Base-by-base conservation (phyloP, 495 filamentous ascomycete species). In the Talaromyces borbonicus region DNA sequence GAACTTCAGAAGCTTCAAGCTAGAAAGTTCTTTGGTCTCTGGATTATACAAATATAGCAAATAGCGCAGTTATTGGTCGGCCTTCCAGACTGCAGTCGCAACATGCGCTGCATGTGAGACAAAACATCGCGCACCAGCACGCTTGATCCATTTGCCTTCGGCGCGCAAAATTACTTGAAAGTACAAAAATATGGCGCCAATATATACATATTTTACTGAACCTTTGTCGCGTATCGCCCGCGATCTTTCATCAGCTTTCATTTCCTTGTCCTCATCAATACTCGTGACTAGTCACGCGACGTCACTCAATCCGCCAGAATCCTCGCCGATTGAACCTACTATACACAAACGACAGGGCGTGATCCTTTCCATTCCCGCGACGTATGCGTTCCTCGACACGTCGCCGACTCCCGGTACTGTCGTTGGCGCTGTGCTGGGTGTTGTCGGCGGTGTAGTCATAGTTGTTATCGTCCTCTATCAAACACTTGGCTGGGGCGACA, bases 341-440 rank as follows among this genome's bases (percentile, higher is more conserved):
- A 46, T 46, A 36, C 29, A 35, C 14, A 46, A 46, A 43, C 36
- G 50, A 18, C 46, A 58, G 54, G 51, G 54, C 23, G 51, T 52
- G 36, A 63, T 67, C 24, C 53, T 71, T 48, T 69, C 69, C 47
- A 79, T 94, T 53, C 84, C 86, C 4, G 68, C 80, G 31, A 74
- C 74, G 48, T 94, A 94, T 72, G 74, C 75, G 22, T 63, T 70
- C 39, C 67, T 79, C 15, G 58, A 77, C 56, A 54, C 58, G 40
- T 74, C 81, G 8, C 85, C 83, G 0, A 18, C 68, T 4, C 72
- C 89, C 0, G 89, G 87, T 27, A 75, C 78, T 15, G 76, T 95
- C n/a, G 87, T 72, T 11, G 89, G 87, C 49, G 90, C 93, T 43
- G 78, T 87, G 19, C 75, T 95, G 25, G 89, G 89, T 52, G 74